phyloP scores from a whole-genome alignment of 805 yeast genomes.

The Lipomyces sp. region DNA sequence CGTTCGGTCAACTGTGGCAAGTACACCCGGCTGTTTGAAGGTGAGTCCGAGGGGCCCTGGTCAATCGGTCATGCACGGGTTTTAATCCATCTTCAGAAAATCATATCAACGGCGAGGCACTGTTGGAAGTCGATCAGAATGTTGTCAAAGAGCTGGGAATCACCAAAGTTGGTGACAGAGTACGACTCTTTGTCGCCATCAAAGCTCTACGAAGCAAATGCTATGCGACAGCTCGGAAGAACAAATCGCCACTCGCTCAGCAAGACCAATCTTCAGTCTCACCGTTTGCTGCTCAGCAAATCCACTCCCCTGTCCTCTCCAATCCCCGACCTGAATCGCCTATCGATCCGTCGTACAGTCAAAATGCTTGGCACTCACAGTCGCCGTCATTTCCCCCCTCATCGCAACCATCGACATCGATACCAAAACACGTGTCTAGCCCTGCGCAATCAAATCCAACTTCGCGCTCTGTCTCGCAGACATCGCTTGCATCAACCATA shows the following conservation, averaged over 20 bases:
- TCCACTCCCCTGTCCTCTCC: slow-evolving; percentile 33
- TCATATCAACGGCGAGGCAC: slow-evolving; percentile 60
- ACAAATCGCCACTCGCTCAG: slow-evolving; percentile 19
- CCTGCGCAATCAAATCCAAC: not conserved
- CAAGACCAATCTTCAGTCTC: slow-evolving; percentile 38
- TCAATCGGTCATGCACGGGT: not conserved
- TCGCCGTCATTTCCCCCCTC: slow-evolving; percentile 5
- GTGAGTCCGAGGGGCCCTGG: slow-evolving; percentile 6
- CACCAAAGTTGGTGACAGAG: slow-evolving; percentile 79
- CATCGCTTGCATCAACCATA: not conserved
- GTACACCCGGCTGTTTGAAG: slow-evolving; percentile 38
- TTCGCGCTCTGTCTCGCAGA: slow-evolving; percentile 3
- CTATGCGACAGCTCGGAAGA: slow-evolving; percentile 25
- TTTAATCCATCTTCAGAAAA: slow-evolving; percentile 45
- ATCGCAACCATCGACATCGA: not conserved
- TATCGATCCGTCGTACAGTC: slow-evolving; percentile 11
- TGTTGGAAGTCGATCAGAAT: slow-evolving; percentile 63
- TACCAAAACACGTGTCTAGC: not conserved
- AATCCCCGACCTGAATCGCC: slow-evolving; percentile 13
- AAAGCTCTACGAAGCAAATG: slow-evolving; percentile 50
- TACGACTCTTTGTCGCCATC: slow-evolving; percentile 66
- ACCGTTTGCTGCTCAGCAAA: slow-evolving; percentile 30
- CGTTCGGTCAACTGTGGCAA: slow-evolving; percentile 42
- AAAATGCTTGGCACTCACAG: slow-evolving; percentile 2
- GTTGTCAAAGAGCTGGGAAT: slow-evolving; percentile 77